Evolutionary conservation across 768 basidiomycete genomes (phyloP).

Genomic region (Pleurotus platypus): DNA sequence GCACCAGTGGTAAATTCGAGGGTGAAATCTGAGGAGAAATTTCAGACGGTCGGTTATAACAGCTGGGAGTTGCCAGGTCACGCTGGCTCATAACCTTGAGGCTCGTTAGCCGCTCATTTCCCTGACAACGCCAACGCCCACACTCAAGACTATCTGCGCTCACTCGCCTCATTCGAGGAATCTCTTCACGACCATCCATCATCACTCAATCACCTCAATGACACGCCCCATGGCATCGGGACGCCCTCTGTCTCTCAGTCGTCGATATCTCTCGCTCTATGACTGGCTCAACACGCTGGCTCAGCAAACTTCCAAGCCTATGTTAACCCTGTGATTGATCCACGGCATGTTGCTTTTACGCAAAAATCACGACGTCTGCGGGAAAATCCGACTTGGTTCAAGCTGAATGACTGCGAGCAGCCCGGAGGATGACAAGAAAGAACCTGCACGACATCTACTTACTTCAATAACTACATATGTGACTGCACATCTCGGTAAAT

Average conservation of each 20-base stretch:
- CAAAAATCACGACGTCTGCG: constrained; percentile 6
- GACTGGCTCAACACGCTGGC: background rate
- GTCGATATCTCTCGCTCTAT: background rate
- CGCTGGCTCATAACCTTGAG: background rate
- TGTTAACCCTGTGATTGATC: constrained; percentile 5
- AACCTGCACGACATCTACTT: no score
- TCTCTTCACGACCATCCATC: background rate
- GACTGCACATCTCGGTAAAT: no score
- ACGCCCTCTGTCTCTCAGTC: background rate
- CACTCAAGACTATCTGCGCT: background rate
- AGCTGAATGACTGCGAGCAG: background rate
- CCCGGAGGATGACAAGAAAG: background rate
- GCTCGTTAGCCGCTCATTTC: background rate
- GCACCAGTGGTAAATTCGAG: background rate
- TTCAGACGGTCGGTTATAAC: background rate
- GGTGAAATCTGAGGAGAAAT: constrained; percentile 1
- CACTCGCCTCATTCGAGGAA: background rate
- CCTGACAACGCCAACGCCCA: background rate
- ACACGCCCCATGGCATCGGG: background rate
- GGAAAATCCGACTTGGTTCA: constrained; percentile 4
- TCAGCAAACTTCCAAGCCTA: background rate
- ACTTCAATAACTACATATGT: no score
- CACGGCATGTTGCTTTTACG: constrained; percentile 1
- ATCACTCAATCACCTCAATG: background rate
- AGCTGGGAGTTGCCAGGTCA: background rate